Conservation (phyloP, 805 yeast genomes). For the Saturnispora ahearnii region DNA sequence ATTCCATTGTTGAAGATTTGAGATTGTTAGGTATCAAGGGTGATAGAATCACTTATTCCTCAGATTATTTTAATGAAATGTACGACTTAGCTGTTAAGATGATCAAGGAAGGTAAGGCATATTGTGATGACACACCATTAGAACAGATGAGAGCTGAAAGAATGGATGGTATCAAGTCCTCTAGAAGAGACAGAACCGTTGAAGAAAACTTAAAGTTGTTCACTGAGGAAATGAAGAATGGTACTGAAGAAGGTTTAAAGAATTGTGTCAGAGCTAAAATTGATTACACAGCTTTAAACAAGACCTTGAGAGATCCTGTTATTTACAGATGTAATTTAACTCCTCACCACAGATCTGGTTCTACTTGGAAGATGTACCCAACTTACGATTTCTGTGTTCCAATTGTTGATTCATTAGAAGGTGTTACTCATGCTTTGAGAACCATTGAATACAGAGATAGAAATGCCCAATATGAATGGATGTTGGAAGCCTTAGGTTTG, state of each 20-base stretch:
- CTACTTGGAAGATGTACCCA: slow-evolving; percentile 92
- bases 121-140: slow-evolving; percentile 92
- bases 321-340: slow-evolving; percentile 94
- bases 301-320: slow-evolving; percentile 96
- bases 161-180: slow-evolving; percentile 92
- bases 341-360: slow-evolving; percentile 96
- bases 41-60: slow-evolving; percentile 78
- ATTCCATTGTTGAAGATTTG: slow-evolving; percentile 89
- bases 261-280: slow-evolving; percentile 96
- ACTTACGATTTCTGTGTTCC: slow-evolving; percentile 99
- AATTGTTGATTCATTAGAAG: slow-evolving; percentile 89
- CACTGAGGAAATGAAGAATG: slow-evolving; percentile 86
- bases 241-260: slow-evolving; percentile 85
- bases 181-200: slow-evolving; percentile 83
- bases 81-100: slow-evolving; percentile 74
- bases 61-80: slow-evolving; percentile 90
- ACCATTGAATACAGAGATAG: slow-evolving; percentile 98
- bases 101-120: slow-evolving; percentile 94
- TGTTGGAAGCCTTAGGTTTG: slow-evolving; percentile 67
- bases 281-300: slow-evolving; percentile 83
- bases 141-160: slow-evolving; percentile 98
- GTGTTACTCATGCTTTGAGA: slow-evolving; percentile 96
- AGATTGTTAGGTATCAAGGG: slow-evolving; percentile 87
- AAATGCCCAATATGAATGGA: slow-evolving; percentile 97
- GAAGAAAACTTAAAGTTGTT: slow-evolving; percentile 87